phyloP scores from a whole-genome alignment of 345 rosid genomes.

The Microthlaspi erraticum region DNA sequence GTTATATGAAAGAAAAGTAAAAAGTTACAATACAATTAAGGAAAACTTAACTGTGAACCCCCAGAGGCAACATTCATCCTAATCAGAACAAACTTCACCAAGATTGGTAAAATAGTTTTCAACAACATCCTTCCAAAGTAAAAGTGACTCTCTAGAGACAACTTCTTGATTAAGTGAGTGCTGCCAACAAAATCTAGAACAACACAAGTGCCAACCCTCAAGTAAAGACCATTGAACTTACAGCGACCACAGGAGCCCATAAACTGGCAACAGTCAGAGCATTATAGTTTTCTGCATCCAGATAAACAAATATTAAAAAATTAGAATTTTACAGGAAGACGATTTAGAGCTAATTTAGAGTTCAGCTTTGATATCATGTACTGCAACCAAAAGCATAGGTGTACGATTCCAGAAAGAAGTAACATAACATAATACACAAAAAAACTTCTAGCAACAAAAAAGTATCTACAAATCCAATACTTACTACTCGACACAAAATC shows the following conservation, averaged over 20 bases:
- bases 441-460: constrained; percentile 15
- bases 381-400: constrained; percentile 8
- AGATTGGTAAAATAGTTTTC: constrained; percentile 23
- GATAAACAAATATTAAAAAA: constrained; percentile 30
- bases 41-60: constrained; percentile 19
- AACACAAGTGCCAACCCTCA: constrained; percentile 31
- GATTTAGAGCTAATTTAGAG: constrained; percentile 18
- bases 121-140: constrained; percentile 8
- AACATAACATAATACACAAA: constrained; percentile 19
- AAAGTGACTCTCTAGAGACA: constrained; percentile 20
- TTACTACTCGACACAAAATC: constrained; percentile 88
- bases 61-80: constrained; percentile 18
- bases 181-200: constrained; percentile 16
- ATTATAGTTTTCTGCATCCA: constrained; percentile 91
- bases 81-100: constrained; percentile 32
- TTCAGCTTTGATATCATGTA: constrained; percentile 25
- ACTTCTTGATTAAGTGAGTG: constrained; percentile 27
- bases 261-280: constrained; percentile 79
- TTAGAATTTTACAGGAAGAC: constrained; percentile 28
- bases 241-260: constrained; percentile 94
- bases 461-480: constrained; percentile 23
- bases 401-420: constrained; percentile 12
- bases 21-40: constrained; percentile 32
- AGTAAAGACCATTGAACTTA: constrained; percentile 56
- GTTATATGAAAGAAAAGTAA: constrained; percentile 23